Base-by-base conservation (phyloP, 2,329 filamentous ascomycete genomes). In the Aspergillus awamori region DNA sequence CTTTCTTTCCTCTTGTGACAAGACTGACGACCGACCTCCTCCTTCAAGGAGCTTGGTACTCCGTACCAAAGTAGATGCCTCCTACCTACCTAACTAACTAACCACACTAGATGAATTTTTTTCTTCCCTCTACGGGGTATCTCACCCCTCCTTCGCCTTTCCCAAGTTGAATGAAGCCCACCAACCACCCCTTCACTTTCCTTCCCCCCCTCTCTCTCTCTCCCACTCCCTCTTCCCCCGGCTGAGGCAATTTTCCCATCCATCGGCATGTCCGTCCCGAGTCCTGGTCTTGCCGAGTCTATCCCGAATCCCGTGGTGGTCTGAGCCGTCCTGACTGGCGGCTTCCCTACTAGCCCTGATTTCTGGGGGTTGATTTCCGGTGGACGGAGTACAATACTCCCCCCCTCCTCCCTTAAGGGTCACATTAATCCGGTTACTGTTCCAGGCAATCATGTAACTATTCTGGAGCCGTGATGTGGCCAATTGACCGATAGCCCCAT, bases 271-370 rank as follows among this genome's bases (percentile, higher is more conserved):
- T 52, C 64, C 66, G 59, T 57, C 61, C 67, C 66, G 67, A 65
- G 22, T 60, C 20, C 53, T 41, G 17, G 28, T 49, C 58, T 36
- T 65, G 64, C 66, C 67, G 67, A 69, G 39, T 60, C 62, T 62
- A 38, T 68, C 67, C 67, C 67, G 67, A 68, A 60, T 68, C 65
- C 67, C 67, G 67, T 69, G 61, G 59, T 69, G 63, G 67, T 66
- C 62, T 69, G 67, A 69, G 62, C 52, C 63, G 47, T 52, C 60
- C 30, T 56, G 53, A 60, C 60, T 63, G 61, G 57, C 41, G 56
- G 41, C 39, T 33, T 10, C 28, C 24, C 33, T 17, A 17, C 53
- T 6, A 30, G 24, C 28, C 41, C 41, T 28, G 20, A 41, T 39
- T 39, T 41, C 41, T 28, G 41, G 45, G 45, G 33, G 22, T 33